Percentiles rank a stretch among this genome's conserved stretches.
These are phyloP conservation scores for Fonsecaea multimorphosa DNA, from an alignment of 2,329 filamentous ascomycete species.

Conservation along the genomic window DNA sequence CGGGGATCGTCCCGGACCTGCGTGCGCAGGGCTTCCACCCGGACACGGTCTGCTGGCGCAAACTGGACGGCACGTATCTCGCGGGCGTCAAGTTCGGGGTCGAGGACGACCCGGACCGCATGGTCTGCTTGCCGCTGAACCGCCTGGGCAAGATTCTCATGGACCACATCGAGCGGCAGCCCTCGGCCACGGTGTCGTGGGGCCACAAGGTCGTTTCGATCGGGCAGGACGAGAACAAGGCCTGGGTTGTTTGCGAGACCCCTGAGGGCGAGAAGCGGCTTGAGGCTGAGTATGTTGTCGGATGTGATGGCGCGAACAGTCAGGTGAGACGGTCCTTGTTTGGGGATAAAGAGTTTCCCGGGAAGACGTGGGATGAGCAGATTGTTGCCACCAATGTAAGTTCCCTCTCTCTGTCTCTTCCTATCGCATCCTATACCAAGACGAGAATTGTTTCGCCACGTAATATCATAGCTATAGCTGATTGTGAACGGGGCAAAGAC, in stretches of 20 bases:
- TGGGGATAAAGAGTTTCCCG: slow-evolving; percentile 30
- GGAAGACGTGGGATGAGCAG: slow-evolving; percentile 36
- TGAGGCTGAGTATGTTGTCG: slow-evolving; percentile 48
- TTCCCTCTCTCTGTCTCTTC: background rate
- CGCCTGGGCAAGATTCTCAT: slow-evolving; percentile 52
- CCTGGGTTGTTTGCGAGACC: slow-evolving; percentile 34
- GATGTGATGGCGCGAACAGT: slow-evolving; percentile 47
- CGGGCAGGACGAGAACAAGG: slow-evolving; percentile 34
- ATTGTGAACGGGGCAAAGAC: slow-evolving; percentile 50
- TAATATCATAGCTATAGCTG: background rate
- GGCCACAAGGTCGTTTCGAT: slow-evolving; percentile 46
- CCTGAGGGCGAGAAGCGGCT: slow-evolving; percentile 26
- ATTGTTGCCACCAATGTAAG: slow-evolving; percentile 39
- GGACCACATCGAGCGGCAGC: slow-evolving; percentile 45
- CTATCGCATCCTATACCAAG: background rate
- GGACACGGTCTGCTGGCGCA: slow-evolving; percentile 53
- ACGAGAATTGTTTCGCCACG: background rate
- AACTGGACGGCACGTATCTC: slow-evolving; percentile 47
- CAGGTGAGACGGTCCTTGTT: slow-evolving; percentile 28
- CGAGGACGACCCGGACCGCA: slow-evolving; percentile 44
- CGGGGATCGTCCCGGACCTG: slow-evolving; percentile 63
- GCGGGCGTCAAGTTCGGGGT: slow-evolving; percentile 43
- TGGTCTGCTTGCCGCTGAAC: slow-evolving; percentile 55
- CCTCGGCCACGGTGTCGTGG: slow-evolving; percentile 51
- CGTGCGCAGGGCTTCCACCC: slow-evolving; percentile 52